Percentiles rank a stretch among this genome's conserved stretches.
phyloP scores from a whole-genome alignment of 805 yeast genomes.

The Wickerhamomyces strasburgensis region DNA sequence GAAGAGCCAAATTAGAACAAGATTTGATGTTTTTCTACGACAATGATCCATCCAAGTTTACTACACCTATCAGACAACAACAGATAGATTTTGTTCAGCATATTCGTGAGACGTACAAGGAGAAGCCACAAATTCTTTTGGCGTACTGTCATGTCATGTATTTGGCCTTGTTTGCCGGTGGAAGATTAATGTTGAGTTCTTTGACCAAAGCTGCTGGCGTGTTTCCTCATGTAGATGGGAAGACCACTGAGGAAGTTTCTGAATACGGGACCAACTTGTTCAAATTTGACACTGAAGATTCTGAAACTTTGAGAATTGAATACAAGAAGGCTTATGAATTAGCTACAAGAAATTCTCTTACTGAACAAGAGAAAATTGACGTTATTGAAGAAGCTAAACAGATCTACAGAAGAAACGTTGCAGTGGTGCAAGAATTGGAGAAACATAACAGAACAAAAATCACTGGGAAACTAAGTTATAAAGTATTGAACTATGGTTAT shows the following conservation, averaged over 20 bases:
- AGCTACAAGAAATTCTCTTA: slow-evolving; percentile 63
- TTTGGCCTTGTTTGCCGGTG: slow-evolving; percentile 84
- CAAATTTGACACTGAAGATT: slow-evolving; percentile 65
- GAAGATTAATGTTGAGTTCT: slow-evolving; percentile 64
- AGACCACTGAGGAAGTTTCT: slow-evolving; percentile 58
- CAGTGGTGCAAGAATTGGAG: slow-evolving; percentile 63
- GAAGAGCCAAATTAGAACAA: slow-evolving; percentile 49
- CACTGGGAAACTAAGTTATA: slow-evolving; percentile 49
- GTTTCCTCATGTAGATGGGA: slow-evolving; percentile 69
- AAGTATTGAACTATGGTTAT: slow-evolving; percentile 47
- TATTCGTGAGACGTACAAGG: slow-evolving; percentile 46
- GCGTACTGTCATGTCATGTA: slow-evolving; percentile 86
- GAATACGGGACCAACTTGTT: slow-evolving; percentile 65
- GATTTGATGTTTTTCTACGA: slow-evolving; percentile 68
- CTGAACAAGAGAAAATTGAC: slow-evolving; percentile 66
- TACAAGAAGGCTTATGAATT: slow-evolving; percentile 78
- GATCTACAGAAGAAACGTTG: slow-evolving; percentile 59
- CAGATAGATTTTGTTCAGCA: slow-evolving; percentile 62
- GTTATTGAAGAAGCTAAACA: slow-evolving; percentile 63
- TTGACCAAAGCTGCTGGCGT: slow-evolving; percentile 62
- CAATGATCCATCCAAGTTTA: slow-evolving; percentile 49
- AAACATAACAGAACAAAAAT: slow-evolving; percentile 55
- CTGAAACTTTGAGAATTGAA: slow-evolving; percentile 53
- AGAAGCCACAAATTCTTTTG: slow-evolving; percentile 64
- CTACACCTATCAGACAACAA: slow-evolving; percentile 49